Evolutionary conservation across 176 grass and related monocot genomes (phyloP).

Genomic region (Cymbopogon citratus): DNA sequence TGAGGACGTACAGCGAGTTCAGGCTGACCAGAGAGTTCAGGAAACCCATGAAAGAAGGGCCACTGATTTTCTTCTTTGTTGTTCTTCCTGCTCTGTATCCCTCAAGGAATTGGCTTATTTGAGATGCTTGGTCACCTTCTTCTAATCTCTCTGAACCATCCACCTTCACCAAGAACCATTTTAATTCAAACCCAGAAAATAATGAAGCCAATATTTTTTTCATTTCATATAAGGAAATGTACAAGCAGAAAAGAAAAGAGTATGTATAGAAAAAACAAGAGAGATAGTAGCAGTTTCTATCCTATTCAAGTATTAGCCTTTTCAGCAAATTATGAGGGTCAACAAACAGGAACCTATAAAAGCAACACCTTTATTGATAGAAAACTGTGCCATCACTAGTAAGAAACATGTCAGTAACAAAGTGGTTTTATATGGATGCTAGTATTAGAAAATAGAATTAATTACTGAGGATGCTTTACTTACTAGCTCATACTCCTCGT

Average conservation of each 20-base stretch:
- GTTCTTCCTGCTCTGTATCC: conserved; percentile 87
- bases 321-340: not conserved
- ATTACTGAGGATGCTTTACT: conserved; percentile 20
- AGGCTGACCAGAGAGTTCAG: conserved; percentile 68
- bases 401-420: not conserved
- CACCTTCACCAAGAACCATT: conserved; percentile 52
- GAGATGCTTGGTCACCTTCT: conserved; percentile 70
- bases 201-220: not conserved
- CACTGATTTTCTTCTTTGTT: conserved; percentile 72
- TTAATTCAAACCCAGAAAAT: conserved; percentile 23
- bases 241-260: too few species aligned
- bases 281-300: not conserved
- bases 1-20: conserved; percentile 72
- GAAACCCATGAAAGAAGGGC: conserved; percentile 81
- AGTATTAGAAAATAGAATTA: not conserved
- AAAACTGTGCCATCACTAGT: not conserved
- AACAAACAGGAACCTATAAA: not conserved
- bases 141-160: conserved; percentile 70
- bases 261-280: not conserved
- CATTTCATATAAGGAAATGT: too few species aligned
- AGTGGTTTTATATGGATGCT: not conserved
- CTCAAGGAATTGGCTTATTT: conserved; percentile 87
- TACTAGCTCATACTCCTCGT: conserved; percentile 90
- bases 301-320: not conserved
- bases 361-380: not conserved